phyloP scores from a whole-genome alignment of 768 basidiomycete species.

The Naganishia randhawae region DNA sequence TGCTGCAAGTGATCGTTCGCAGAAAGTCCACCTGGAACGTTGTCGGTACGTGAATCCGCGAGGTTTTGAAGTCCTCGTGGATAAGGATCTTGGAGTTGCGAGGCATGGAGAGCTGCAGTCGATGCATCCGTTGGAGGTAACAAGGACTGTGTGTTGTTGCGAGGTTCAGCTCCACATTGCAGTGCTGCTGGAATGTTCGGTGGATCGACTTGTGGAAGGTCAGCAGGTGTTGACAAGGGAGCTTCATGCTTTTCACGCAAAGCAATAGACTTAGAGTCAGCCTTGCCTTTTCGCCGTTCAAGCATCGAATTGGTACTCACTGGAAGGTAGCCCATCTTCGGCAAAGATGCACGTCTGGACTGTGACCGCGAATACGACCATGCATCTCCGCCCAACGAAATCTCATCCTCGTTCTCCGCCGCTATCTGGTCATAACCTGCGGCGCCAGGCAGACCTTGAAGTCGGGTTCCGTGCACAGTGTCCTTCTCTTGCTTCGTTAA shows the following conservation, averaged over 20 bases:
- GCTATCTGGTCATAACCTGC: background rate
- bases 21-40: background rate
- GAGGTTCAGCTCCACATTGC: background rate
- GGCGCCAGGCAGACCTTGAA: background rate
- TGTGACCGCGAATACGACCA: conserved; percentile 5
- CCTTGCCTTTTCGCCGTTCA: background rate
- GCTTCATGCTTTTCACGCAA: background rate
- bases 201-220: background rate
- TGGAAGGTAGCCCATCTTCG: background rate
- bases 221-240: background rate
- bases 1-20: background rate
- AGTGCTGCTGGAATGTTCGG: background rate
- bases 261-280: background rate
- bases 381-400: conserved; percentile 6
- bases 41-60: background rate
- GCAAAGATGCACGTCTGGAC: background rate
- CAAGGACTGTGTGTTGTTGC: background rate
- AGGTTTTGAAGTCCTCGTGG: background rate
- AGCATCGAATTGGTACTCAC: background rate
- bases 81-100: background rate
- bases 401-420: conserved; percentile 8
- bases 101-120: background rate
- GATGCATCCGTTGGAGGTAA: no score
- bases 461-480: background rate
- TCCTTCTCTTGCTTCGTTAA: background rate